Evolutionary conservation across 495 filamentous ascomycete species (phyloP), one percentile per base, ranked within the genome.

Genomic region (Mytilinidion resinicola): DNA sequence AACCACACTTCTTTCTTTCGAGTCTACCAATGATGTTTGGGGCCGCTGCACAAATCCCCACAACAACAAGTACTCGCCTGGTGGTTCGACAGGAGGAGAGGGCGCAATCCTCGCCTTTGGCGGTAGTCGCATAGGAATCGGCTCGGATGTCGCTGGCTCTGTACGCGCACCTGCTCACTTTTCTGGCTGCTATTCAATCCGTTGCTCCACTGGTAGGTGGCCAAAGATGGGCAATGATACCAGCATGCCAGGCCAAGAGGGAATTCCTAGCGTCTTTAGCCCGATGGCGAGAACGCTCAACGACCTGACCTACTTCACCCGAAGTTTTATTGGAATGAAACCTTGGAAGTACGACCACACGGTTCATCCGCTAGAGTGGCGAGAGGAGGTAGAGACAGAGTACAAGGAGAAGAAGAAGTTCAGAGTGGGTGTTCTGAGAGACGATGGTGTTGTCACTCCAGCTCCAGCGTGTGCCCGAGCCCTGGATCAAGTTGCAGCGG

Each of bases 191-290:
- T 96, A 96, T 70, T 85, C 85, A 2, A 71, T 98, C 19, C 82
- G 91, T 44, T 98, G 93, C 71, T 90, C 86, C n/a, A 95, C 88
- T n/a, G 91, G 93, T 15, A 79, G 93, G 25, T 98, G 93, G 90
- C 91, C 90, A 4, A 95, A 95, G 68, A 77, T 77, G 39, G 93
- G 92, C 6, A 86, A 89, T 60, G 76, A 78, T 38, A 96, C 93
- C 2, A 91, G 87, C 61, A 96, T 96, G 92, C 82, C 88, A 0
- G 92, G 92, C 0, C 92, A 98, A 70, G 92, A 98, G 70, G 92
- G 91, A 3, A 84, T 98, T 35, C 80, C 87, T 2, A 89, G 85
- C 66, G 88, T 95, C 20, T 96, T 91, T 70, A 92, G 88, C 53
- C 92, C 92, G 3, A 96, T 98, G 93, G 80, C 93, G 10, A 80